A percentile compares a stretch with the other conserved stretches of the same genome.
These are phyloP conservation scores for Lyophyllum decastes DNA, from an alignment of 768 basidiomycete genomes.

Conservation along the genomic window DNA sequence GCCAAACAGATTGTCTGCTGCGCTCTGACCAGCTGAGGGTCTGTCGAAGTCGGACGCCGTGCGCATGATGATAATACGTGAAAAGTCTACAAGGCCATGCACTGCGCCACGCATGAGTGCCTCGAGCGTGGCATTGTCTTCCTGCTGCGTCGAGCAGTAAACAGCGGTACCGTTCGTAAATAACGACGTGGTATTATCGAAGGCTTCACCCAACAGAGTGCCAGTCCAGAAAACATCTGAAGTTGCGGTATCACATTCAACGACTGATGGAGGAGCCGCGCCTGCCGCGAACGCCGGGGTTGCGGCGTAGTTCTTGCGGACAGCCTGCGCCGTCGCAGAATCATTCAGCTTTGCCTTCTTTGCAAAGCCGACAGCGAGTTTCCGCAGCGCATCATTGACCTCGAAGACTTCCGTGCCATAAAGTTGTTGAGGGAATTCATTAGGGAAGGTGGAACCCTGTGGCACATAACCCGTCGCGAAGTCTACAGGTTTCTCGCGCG, in stretches of 20 bases:
- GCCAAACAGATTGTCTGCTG: conserved; percentile 7
- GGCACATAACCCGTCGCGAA: conserved; percentile 14
- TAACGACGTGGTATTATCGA: conserved; percentile 8
- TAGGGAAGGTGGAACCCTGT: conserved; percentile 1
- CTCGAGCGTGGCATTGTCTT: neutral
- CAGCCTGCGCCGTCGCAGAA: neutral
- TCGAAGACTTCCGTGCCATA: conserved; percentile 16
- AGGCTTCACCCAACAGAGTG: conserved; percentile 1
- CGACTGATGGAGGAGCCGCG: conserved; percentile 7
- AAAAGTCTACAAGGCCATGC: conserved; percentile 9
- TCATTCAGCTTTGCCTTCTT: conserved; percentile 5
- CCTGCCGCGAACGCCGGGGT: conserved; percentile 1
- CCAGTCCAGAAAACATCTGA: conserved; percentile 12
- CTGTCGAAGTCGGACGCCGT: conserved; percentile 13
- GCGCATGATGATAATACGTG: conserved; percentile 12
- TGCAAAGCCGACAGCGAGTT: conserved; percentile 8
- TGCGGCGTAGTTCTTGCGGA: conserved; percentile 1
- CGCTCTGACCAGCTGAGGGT: conserved; percentile 8
- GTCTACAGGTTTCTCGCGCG: conserved; percentile 8
- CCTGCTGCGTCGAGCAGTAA: conserved; percentile 13
- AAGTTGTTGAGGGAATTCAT: conserved; percentile 6
- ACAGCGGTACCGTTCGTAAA: conserved; percentile 12
- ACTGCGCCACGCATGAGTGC: neutral
- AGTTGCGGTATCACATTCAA: conserved; percentile 13
- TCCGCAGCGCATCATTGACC: conserved; percentile 12